Evolutionary conservation across 1,284 basidiomycete genomes (phyloP), one percentile per base, ranked within the genome.

Genomic region (Malassezia yamatoensis): DNA sequence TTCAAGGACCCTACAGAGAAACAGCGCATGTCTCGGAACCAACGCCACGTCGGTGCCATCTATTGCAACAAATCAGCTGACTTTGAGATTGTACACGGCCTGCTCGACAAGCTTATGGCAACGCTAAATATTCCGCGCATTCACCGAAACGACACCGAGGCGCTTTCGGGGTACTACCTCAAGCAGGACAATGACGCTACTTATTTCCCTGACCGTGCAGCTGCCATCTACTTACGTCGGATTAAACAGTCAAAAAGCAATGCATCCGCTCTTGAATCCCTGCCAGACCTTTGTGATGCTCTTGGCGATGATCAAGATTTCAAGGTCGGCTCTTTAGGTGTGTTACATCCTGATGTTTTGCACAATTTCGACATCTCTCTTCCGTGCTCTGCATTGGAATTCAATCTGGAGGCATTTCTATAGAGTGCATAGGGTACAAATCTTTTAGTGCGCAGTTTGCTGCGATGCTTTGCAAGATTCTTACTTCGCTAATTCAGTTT

Each of bases 21-120:
- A 16, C 90, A 98, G 77, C 81, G 91, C 41, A 87, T 90, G 76
- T 81, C 89, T 38, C 80, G 85, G 60, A 98, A 98, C 76, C 83
- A 85, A 51, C 80, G 91, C 54, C 85, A 88, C 67, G 84, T 90
- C 1, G 88, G 83, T 0, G 93, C 87, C 0, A 82, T 96, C 33
- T 96, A 89, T 84, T 90, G 89, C 76, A 93, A 94, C 77, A 90
- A 88, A 79, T 87, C 85, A 13, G 94, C 93, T 16, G 89, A 89
- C 8, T 99, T 99, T 76, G 94, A 99, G 79, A 82, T 94, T 61
- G 86, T 94, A 10, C 94, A 98, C 74, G 93, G 93, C 21, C 78
- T 98, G 75, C 78, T 99, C 61, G 91, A 96, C 76, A 81, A 90
- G 46, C 80, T 89, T 50, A 96, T 99, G 93, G 84, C 86, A 74